Percentiles rank a stretch among this genome's conserved stretches.
These are phyloP conservation scores for Arthroderma sp. DNA, from an alignment of 2,329 filamentous ascomycete genomes.

Conservation along the genomic window DNA sequence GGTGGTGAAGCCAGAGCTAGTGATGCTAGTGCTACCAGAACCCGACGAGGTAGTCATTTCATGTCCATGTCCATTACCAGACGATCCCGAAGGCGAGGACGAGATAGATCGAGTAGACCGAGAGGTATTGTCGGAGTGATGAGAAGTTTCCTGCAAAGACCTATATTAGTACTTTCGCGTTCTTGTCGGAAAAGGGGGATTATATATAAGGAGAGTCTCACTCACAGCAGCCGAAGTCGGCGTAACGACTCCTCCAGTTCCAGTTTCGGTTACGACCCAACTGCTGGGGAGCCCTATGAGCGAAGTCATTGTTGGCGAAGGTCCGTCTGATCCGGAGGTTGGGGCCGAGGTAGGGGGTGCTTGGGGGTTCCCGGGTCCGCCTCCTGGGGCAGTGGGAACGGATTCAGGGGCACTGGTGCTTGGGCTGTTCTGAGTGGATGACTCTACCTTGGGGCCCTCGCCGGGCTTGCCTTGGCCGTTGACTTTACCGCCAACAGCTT, in stretches of 20 bases:
- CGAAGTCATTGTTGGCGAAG: slow-evolving; percentile 33
- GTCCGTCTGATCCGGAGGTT: slow-evolving; percentile 21
- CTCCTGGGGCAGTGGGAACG: background rate
- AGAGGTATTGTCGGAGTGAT: slow-evolving; percentile 2
- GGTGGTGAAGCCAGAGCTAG: background rate
- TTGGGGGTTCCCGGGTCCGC: slow-evolving; percentile 5
- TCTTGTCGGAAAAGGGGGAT: background rate
- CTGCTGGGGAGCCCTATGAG: slow-evolving; percentile 55
- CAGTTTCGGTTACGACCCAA: slow-evolving; percentile 66
- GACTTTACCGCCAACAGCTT: slow-evolving; percentile 64
- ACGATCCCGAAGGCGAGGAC: background rate
- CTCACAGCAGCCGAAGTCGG: slow-evolving; percentile 55
- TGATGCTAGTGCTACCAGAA: background rate
- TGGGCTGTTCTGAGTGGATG: slow-evolving; percentile 48
- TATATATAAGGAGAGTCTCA: slow-evolving; percentile 38
- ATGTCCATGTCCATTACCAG: slow-evolving; percentile 1
- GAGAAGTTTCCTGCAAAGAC: slow-evolving; percentile 13
- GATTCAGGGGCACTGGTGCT: slow-evolving; percentile 34
- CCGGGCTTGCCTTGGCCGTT: slow-evolving; percentile 51
- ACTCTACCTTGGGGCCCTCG: slow-evolving; percentile 31
- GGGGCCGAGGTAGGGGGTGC: background rate
- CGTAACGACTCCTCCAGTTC: slow-evolving; percentile 66
- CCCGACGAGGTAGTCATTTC: background rate
- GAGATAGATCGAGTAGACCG: background rate
- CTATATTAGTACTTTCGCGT: slow-evolving; percentile 1